Conservation (phyloP, 164 flowering plant species). For the Taxillus chinensis region DNA sequence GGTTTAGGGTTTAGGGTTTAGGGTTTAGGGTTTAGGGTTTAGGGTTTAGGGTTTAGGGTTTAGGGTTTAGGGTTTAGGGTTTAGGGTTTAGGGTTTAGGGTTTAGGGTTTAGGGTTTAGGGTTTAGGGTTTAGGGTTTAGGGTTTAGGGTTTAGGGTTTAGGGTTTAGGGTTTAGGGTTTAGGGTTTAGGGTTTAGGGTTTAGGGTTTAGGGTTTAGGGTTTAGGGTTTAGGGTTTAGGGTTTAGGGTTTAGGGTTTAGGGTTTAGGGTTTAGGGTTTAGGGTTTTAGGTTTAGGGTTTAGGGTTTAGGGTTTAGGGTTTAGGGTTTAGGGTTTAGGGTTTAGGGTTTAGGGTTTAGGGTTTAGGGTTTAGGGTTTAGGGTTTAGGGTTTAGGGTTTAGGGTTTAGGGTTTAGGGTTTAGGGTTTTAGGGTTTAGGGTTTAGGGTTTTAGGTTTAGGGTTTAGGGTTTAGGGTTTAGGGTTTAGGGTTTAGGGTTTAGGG, state of each 20-base stretch:
- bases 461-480: background rate
- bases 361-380: background rate
- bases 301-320: background rate
- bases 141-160: background rate
- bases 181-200: background rate
- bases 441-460: background rate
- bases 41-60: background rate
- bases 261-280: background rate
- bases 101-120: background rate
- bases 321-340: background rate
- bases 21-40: background rate
- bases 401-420: background rate
- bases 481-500: background rate
- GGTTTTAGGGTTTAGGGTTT: background rate
- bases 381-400: background rate
- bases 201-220: background rate
- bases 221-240: background rate
- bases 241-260: background rate
- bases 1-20: background rate
- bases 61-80: background rate
- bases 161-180: background rate
- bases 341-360: background rate
- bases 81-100: background rate
- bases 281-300: background rate
- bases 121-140: constrained; percentile 1